Evolutionary conservation across 768 basidiomycete genomes (phyloP).

Genomic region (Tricholoma sp.): DNA sequence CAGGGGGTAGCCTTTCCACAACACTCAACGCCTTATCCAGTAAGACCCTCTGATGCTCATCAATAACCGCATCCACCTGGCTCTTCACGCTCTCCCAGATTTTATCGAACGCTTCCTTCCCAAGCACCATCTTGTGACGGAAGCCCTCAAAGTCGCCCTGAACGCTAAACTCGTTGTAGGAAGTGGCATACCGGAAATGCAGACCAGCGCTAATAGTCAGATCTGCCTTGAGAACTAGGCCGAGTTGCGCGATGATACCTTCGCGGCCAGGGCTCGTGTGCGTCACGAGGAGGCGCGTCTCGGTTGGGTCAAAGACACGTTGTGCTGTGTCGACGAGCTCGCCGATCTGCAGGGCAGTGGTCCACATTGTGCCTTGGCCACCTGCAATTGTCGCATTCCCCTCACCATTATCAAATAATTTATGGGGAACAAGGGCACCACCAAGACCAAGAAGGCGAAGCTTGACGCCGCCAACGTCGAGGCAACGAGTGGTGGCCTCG

Average conservation of each 20-base stretch:
- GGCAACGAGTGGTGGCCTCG: constrained; percentile 88
- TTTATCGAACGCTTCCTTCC: constrained; percentile 80
- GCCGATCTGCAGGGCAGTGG: constrained; percentile 93
- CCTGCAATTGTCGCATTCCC: constrained; percentile 97
- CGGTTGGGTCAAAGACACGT: constrained; percentile 85
- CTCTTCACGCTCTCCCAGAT: constrained; percentile 94
- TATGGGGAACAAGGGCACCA: constrained; percentile 91
- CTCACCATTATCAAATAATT: constrained; percentile 92
- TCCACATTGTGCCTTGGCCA: constrained; percentile 98
- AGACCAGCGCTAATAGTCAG: constrained; percentile 91
- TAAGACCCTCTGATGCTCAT: constrained; percentile 82
- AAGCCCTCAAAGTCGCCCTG: constrained; percentile 87
- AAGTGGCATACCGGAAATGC: constrained; percentile 95
- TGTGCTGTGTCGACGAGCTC: constrained; percentile 98
- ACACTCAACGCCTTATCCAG: constrained; percentile 88
- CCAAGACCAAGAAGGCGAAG: constrained; percentile 94
- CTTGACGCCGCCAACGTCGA: constrained; percentile 91
- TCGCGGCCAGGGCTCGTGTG: constrained; percentile 92
- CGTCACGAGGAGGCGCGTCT: constrained; percentile 90
- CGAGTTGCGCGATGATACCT: constrained; percentile 87
- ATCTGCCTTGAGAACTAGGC: constrained; percentile 89
- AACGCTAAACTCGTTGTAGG: constrained; percentile 96
- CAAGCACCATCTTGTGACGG: constrained; percentile 68
- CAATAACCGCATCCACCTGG: constrained; percentile 89
- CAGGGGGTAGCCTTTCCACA: constrained; percentile 70